These are phyloP conservation scores for Ophiocordyceps camponoti-floridani DNA, from an alignment of 2,329 filamentous ascomycete genomes.

Conservation along the genomic window DNA sequence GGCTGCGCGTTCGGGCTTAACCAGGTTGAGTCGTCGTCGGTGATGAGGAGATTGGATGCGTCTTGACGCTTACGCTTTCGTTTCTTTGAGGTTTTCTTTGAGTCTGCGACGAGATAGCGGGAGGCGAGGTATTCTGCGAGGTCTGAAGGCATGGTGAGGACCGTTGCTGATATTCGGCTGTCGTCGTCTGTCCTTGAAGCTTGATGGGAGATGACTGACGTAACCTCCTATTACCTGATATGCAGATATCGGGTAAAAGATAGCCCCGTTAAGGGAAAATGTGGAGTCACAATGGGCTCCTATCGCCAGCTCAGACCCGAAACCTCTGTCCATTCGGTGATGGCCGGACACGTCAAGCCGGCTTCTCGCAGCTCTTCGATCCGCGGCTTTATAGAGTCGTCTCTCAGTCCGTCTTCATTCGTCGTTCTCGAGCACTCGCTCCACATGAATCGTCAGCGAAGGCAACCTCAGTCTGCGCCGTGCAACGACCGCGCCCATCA, in stretches of 20 bases:
- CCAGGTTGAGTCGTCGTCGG: conserved; percentile 42
- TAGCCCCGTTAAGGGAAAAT: conserved; percentile 3
- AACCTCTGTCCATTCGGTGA: not conserved
- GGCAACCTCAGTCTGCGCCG: not conserved
- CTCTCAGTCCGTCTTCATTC: not conserved
- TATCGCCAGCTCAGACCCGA: not conserved
- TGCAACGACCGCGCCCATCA: conserved; percentile 3
- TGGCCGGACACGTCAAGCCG: not conserved
- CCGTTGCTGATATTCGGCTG: not conserved
- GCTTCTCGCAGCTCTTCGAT: not conserved
- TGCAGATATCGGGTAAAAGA: not conserved
- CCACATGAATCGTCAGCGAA: conserved; percentile 6
- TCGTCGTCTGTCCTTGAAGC: not conserved
- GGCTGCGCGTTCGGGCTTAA: conserved; percentile 13
- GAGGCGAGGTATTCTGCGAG: conserved; percentile 77
- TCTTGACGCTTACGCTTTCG: conserved; percentile 47
- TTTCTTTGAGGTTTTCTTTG: conserved; percentile 38
- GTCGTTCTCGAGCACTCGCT: not conserved
- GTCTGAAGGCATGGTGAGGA: conserved; percentile 30
- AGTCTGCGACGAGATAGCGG: conserved; percentile 58
- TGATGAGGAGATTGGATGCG: conserved; percentile 39
- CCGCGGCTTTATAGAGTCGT: not conserved
- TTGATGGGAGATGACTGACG: not conserved
- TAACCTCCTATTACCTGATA: not conserved
- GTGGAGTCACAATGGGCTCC: conserved; percentile 1